Percentiles rank a stretch among this genome's conserved stretches.
phyloP scores from a whole-genome alignment of 2,329 filamentous ascomycete species.

The Hypoxylon sp. region DNA sequence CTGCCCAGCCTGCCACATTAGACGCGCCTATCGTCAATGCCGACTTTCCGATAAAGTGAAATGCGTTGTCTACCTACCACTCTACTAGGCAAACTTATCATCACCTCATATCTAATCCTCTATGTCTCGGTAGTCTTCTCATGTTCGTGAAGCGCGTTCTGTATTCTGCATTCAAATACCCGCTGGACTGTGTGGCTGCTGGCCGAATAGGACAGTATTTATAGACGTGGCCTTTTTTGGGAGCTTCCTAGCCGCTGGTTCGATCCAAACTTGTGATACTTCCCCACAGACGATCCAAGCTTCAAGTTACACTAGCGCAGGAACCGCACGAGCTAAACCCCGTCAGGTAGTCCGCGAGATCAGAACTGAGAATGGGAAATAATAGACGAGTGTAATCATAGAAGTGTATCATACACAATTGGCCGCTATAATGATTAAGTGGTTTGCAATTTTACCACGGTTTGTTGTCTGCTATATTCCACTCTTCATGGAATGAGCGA shows the following conservation, averaged over 20 bases:
- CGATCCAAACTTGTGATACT: conserved; percentile 15
- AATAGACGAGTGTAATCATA: not conserved
- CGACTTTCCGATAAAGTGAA: not conserved
- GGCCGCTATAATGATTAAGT: not conserved
- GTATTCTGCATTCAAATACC: not conserved
- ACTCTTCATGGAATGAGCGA: conserved; percentile 18
- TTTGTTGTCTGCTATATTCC: not conserved
- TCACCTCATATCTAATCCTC: not conserved
- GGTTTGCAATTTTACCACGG: not conserved
- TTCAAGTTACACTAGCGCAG: conserved; percentile 34
- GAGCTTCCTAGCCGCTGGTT: conserved; percentile 18
- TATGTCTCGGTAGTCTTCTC: not conserved
- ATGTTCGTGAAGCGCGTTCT: not conserved
- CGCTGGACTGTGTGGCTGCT: not conserved
- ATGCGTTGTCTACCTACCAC: not conserved
- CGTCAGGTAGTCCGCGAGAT: conserved; percentile 1
- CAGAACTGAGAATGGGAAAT: not conserved
- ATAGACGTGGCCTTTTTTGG: conserved; percentile 10
- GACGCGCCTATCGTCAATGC: not conserved
- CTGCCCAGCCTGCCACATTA: not conserved
- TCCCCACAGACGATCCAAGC: conserved; percentile 29
- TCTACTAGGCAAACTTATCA: not conserved
- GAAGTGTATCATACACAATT: not conserved
- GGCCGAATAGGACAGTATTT: not conserved
- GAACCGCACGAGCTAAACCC: conserved; percentile 27